Evolutionary conservation across 768 basidiomycete genomes (phyloP).

Genomic region (Xerocomellus intermedius): DNA sequence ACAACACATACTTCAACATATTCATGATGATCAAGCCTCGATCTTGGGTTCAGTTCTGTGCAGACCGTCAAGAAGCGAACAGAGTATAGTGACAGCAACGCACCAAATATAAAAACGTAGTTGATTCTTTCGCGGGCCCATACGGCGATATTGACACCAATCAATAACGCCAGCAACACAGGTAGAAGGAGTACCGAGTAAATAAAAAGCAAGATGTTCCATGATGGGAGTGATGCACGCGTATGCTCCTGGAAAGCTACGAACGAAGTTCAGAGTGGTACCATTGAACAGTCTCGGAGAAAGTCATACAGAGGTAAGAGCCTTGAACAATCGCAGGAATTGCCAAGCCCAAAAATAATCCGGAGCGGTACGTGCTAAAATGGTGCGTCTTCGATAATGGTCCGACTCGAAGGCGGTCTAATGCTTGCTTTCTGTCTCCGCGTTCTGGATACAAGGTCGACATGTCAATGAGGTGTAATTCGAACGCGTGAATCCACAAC

Average conservation of each 20-base stretch:
- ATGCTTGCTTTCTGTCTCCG: slow-evolving; percentile 79
- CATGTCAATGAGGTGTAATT: not conserved
- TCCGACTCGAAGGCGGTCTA: slow-evolving; percentile 60
- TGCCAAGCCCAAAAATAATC: slow-evolving; percentile 66
- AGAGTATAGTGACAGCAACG: slow-evolving; percentile 12
- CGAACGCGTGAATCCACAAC: not conserved
- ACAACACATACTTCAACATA: slow-evolving; percentile 57
- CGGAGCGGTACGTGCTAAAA: slow-evolving; percentile 73
- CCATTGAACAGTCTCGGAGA: not conserved
- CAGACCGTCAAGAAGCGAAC: not conserved
- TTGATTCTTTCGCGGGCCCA: slow-evolving; percentile 83
- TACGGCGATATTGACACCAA: slow-evolving; percentile 77
- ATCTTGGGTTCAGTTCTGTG: slow-evolving; percentile 66
- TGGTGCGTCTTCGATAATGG: slow-evolving; percentile 59
- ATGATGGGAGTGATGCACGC: slow-evolving; percentile 55
- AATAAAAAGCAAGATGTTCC: slow-evolving; percentile 71
- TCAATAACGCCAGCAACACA: slow-evolving; percentile 67
- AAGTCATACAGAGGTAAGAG: slow-evolving; percentile 48
- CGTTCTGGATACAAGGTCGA: slow-evolving; percentile 34
- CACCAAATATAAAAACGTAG: slow-evolving; percentile 87
- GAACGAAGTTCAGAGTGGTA: not conserved
- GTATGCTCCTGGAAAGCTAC: slow-evolving; percentile 56
- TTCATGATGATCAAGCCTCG: slow-evolving; percentile 74
- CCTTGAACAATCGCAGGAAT: slow-evolving; percentile 68
- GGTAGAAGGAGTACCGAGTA: slow-evolving; percentile 78